Base-by-base conservation (phyloP, 352 stramenopile genomes). In the Phytopythium kandeliae region DNA sequence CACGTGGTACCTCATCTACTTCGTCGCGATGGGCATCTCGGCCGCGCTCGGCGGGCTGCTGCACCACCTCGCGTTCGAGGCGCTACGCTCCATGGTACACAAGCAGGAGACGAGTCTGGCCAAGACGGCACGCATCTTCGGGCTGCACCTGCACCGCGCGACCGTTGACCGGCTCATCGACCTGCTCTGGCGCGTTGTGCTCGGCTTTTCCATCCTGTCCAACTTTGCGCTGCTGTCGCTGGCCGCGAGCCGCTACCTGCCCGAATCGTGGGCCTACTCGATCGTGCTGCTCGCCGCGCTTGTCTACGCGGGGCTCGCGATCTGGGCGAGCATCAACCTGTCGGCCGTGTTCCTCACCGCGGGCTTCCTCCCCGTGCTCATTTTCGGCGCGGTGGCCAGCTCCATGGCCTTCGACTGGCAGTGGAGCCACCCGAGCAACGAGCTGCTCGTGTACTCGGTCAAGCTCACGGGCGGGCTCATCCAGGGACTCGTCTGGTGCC, bases 1-100 rank as follows among this genome's bases (percentile, higher is more conserved):
- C 25, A 58, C 71, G 52, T 92, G 81, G 84, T 92, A 92, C 57
- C 36, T 92, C 37, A 89, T 90, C 58, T 94, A 94, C 74, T 92
- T 94, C 58, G 68, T 90, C 49, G 84, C 81, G 44, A 71, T 94
- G 22, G 84, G 84, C 34, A 89, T 83, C 52, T 91, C 78, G 36
- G 80, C 84, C 19, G 76, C 71, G 11, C 71, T 94, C 36, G 84
- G 84, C 34, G 84, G 81, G 0, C 40, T 94, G 50, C 64, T 94
- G 34, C 84, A 94, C 66, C 80, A 94, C 62, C 68, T 91, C 1
- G 84, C 80, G 17, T 94, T 83, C 54, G 74, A 92, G 45, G 84
- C 79, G 45, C 77, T 89, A 58, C 70, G 65, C 25, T 74, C 71
- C 49, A 74, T 92, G 15, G 79, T 72, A 41, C 68, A 86, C 58